phyloP scores from a whole-genome alignment of 768 basidiomycete species.

The Dioszegia aurantiaca region DNA sequence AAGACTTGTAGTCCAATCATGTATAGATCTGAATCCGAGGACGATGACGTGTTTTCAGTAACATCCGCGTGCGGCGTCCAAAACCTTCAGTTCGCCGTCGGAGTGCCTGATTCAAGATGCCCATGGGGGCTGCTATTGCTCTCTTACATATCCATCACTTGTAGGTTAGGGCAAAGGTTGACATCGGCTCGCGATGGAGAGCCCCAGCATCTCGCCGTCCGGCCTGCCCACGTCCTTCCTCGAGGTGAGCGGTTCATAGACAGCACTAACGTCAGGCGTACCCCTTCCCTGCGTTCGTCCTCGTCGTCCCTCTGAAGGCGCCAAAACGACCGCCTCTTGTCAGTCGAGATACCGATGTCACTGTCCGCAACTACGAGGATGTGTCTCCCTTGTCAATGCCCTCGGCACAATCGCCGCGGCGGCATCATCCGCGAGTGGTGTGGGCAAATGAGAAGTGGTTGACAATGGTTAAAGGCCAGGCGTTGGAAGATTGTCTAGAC shows the following conservation, averaged over 20 bases:
- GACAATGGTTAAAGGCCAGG: constrained; percentile 28
- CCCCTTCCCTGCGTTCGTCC: constrained; percentile 39
- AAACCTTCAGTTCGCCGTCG: no score
- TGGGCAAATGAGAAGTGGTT: constrained; percentile 45
- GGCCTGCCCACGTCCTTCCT: constrained; percentile 35
- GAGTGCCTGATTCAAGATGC: no score
- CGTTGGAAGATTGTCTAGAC: constrained; percentile 30
- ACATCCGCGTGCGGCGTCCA: no score
- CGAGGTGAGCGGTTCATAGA: constrained; percentile 27
- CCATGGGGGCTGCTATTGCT: no score
- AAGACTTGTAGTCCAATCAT: no score
- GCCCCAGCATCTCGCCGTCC: constrained; percentile 22
- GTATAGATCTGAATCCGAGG: no score
- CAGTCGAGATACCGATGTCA: constrained; percentile 41
- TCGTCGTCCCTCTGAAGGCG: constrained; percentile 22
- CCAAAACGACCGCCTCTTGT: constrained; percentile 25
- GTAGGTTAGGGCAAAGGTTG: no score
- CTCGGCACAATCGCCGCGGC: constrained; percentile 3
- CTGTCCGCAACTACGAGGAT: constrained; percentile 33
- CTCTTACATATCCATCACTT: no score
- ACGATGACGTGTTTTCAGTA: no score
- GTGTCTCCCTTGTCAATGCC: constrained; percentile 26
- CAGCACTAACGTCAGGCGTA: constrained; percentile 27
- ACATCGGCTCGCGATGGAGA: neutral
- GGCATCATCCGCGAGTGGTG: constrained; percentile 8